Evolutionary conservation across 2,329 filamentous ascomycete species (phyloP).

Genomic region (Aspergillus bombycis): DNA sequence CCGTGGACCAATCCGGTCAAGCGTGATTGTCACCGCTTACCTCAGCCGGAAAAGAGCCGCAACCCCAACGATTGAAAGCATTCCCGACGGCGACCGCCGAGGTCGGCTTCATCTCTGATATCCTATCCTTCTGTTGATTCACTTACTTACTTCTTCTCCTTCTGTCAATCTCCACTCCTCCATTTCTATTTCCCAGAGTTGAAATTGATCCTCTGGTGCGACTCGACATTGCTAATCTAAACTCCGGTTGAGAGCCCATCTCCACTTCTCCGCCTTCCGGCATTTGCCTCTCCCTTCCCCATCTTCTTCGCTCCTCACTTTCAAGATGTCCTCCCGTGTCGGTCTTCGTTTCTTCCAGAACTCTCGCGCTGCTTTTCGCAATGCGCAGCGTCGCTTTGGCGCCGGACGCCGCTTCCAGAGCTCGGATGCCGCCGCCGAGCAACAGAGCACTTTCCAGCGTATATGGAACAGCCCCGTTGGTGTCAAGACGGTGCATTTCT

Average conservation of each 20-base stretch:
- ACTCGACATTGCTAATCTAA: neutral
- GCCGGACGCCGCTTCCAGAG: conserved; percentile 71
- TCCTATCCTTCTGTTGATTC: neutral
- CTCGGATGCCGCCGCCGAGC: conserved; percentile 58
- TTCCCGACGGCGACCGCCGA: conserved; percentile 16
- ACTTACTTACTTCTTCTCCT: conserved; percentile 5
- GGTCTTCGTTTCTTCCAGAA: conserved; percentile 61
- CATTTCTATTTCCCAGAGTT: neutral
- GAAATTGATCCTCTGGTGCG: neutral
- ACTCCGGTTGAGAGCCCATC: neutral
- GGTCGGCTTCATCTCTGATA: conserved; percentile 19
- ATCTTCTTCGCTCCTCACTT: conserved; percentile 15
- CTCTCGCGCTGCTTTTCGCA: conserved; percentile 54
- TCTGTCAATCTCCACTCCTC: conserved; percentile 20
- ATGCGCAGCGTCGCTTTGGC: conserved; percentile 54
- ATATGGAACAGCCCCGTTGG: conserved; percentile 83
- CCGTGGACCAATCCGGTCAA: conserved; percentile 28
- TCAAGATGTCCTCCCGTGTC: conserved; percentile 59
- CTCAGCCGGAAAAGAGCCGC: conserved; percentile 31
- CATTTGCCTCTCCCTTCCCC: conserved; percentile 16
- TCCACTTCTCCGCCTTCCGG: conserved; percentile 16
- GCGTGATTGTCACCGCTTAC: conserved; percentile 33
- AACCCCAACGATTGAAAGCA: conserved; percentile 10
- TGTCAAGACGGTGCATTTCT: conserved; percentile 96
- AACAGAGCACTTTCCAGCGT: conserved; percentile 65